phyloP scores from a whole-genome alignment of 2,329 filamentous ascomycete genomes.

The Colletotrichum agaves region DNA sequence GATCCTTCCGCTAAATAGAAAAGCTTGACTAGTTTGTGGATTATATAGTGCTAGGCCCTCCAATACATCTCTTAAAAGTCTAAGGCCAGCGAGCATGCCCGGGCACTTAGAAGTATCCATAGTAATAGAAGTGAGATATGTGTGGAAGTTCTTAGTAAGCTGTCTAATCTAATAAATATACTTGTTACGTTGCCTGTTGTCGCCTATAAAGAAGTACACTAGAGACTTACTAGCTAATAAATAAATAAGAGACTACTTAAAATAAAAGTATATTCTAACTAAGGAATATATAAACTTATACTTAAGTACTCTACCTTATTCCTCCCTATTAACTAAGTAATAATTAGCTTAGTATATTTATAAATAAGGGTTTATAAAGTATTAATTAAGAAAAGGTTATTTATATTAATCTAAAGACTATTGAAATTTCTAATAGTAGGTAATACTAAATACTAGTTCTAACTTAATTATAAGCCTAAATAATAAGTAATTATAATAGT shows the following conservation, averaged over 20 bases:
- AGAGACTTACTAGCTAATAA: conserved; percentile 50
- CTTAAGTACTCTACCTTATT: conserved; percentile 50
- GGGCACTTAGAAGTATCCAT: conserved; percentile 57
- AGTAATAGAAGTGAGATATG: conserved; percentile 60
- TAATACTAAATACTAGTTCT: conserved; percentile 4
- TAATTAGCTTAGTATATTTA: conserved; percentile 50
- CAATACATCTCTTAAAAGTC: conserved; percentile 55
- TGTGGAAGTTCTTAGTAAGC: conserved; percentile 55
- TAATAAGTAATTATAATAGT: conserved; percentile 52
- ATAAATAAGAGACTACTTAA: background rate
- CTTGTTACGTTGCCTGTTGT: conserved; percentile 44
- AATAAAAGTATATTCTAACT: background rate
- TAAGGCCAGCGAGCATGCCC: conserved; percentile 53
- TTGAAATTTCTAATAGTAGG: conserved; percentile 55
- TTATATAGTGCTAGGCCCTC: conserved; percentile 55
- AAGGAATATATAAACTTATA: conserved; percentile 31
- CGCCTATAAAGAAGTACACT: conserved; percentile 45
- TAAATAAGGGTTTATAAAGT: conserved; percentile 47
- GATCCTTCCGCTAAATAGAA: conserved; percentile 49
- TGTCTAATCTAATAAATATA: conserved; percentile 51
- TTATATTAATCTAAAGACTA: conserved; percentile 45
- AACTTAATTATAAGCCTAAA: conserved; percentile 45
- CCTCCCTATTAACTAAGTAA: conserved; percentile 55
- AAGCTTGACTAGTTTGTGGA: conserved; percentile 54
- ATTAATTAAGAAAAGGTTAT: conserved; percentile 45